Base-by-base conservation (phyloP, 441 rosid species). In the Adansonia grandidieri region DNA sequence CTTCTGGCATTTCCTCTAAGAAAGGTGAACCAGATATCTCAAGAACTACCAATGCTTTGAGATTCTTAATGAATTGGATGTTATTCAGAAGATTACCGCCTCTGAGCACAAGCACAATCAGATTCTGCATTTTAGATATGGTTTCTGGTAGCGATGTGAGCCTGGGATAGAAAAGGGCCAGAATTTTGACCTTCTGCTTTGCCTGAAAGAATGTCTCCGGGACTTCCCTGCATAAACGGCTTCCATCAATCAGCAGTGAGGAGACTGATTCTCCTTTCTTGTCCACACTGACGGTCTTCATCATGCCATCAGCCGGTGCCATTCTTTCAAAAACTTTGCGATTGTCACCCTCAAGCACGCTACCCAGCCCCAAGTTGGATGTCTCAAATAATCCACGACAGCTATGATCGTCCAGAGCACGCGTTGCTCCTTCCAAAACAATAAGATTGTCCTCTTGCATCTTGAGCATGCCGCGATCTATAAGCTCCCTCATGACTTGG, bases 21-120 rank as follows among this genome's bases (percentile, higher is more conserved):
- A 79, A 79, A 54, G 79, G 77, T 44, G 87, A 87, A 19, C 87
- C 92, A 58, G 93, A 89, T 74, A 92, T 86, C 84, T 92, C 91
- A 53, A 92, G 90, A 77, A 71, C 87, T 8, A 69, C 37, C 50
- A 91, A 81, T 3, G 17, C 45, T 10, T 11, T 15, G 45, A 91
- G 90, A 22, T 66, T 5, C 42, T 65, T 44, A 69, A 88, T 79
- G 17, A 54, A 37, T 20, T 76, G 53, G 7, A 86, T 20, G 68
- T 9, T 78, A 37, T 70, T 22, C 51, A 91, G 63, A 14, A 82
- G 74, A 70, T 74, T 78, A 76, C 89, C 89, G 69, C 80, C 91
- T 77, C 91, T 85, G 17, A 91, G 82, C 40, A 87, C 84, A 74
- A 92, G 88, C 53, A 88, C 80, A 60, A 79, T 75, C 53, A 87